These are phyloP conservation scores for Teratosphaeria pseudoeucalypti DNA, from an alignment of 2,329 filamentous ascomycete species.

Conservation along the genomic window DNA sequence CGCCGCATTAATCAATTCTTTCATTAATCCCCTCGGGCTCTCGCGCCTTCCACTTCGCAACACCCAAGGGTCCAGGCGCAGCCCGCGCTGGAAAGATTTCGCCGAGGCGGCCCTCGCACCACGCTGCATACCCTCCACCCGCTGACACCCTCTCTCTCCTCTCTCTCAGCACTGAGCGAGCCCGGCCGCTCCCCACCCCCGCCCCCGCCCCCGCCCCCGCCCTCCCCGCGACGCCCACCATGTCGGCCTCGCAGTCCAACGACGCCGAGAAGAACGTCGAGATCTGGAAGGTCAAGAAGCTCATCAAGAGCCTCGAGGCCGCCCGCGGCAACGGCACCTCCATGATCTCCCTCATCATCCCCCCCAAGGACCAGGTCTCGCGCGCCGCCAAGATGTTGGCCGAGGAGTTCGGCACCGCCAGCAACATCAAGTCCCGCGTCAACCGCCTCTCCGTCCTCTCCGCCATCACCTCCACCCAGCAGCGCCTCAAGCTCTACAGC, in stretches of 20 bases:
- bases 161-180: not conserved
- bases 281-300: constrained; percentile 98
- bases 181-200: not conserved
- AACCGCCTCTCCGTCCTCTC: constrained; percentile 96
- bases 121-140: not conserved
- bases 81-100: not conserved
- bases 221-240: constrained; percentile 41
- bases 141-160: not conserved
- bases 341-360: constrained; percentile 99
- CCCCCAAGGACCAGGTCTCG: constrained; percentile 96
- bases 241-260: constrained; percentile 77
- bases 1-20: not conserved
- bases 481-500: constrained; percentile 97
- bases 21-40: not conserved
- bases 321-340: constrained; percentile 96
- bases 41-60: not conserved
- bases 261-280: constrained; percentile 97
- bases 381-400: constrained; percentile 98
- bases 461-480: constrained; percentile 97
- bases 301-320: constrained; percentile 96
- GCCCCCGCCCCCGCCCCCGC: not conserved
- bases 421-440: constrained; percentile 99
- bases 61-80: not conserved
- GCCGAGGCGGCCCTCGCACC: not conserved
- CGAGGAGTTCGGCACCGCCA: constrained; percentile 80